These are phyloP conservation scores for Scheffersomyces illinoinensis DNA, from an alignment of 1,139 yeast genomes.

Conservation along the genomic window DNA sequence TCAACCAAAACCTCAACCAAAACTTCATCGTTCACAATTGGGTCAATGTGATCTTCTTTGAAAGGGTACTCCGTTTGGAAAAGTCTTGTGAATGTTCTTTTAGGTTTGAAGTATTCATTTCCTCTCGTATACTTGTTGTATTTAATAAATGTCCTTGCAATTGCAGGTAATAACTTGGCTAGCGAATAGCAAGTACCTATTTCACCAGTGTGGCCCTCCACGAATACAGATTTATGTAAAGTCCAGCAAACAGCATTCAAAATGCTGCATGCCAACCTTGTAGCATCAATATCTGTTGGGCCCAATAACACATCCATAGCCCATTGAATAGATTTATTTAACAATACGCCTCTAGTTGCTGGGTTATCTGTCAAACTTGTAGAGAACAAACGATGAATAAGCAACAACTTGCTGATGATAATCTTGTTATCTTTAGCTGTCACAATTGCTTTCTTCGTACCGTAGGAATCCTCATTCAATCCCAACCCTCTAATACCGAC, in stretches of 20 bases:
- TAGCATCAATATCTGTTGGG: conserved; percentile 55
- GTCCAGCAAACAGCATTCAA: conserved; percentile 49
- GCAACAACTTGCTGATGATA: conserved; percentile 56
- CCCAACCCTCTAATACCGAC: conserved; percentile 59
- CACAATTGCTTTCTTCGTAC: conserved; percentile 27
- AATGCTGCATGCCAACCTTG: conserved; percentile 63
- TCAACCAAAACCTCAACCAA: conserved; percentile 77
- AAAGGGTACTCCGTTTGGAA: conserved; percentile 75
- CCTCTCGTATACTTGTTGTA: conserved; percentile 56
- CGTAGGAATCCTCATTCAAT: conserved; percentile 34
- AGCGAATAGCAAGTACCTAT: conserved; percentile 45
- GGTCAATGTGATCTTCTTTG: conserved; percentile 65
- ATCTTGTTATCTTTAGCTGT: conserved; percentile 52
- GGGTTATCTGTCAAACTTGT: conserved; percentile 41
- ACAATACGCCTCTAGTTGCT: conserved; percentile 43
- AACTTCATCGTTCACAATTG: conserved; percentile 68
- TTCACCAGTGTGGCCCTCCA: conserved; percentile 23
- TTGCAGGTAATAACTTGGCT: conserved; percentile 51
- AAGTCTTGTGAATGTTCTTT: conserved; percentile 62
- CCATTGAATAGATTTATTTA: conserved; percentile 60
- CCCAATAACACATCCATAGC: conserved; percentile 58
- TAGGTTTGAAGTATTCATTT: conserved; percentile 54
- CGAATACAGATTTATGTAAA: conserved; percentile 35
- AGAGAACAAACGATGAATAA: conserved; percentile 58
- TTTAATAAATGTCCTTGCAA: conserved; percentile 52